A percentile compares a stretch with the other conserved stretches of the same genome.
Evolutionary conservation across 2,329 filamentous ascomycete species (phyloP).

Genomic region (Colletotrichum australisinense): DNA sequence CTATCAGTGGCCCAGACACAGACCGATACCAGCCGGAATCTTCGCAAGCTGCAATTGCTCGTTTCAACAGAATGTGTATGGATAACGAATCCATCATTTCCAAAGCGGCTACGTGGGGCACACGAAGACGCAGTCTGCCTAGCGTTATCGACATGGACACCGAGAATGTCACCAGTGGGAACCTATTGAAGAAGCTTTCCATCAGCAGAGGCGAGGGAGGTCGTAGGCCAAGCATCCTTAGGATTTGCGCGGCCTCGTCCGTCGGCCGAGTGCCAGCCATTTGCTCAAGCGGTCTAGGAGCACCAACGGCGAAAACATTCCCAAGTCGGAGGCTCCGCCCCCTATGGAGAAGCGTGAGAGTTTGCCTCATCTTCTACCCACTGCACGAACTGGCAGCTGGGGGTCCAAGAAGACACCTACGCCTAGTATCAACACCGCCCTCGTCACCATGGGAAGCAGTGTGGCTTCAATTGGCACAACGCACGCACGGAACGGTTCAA

Average conservation of each 20-base stretch:
- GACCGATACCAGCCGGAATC: conserved; percentile 58
- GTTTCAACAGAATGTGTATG: conserved; percentile 61
- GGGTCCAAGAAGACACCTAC: conserved; percentile 58
- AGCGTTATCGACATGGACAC: conserved; percentile 65
- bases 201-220: conserved; percentile 59
- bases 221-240: conserved; percentile 62
- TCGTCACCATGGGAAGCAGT: conserved; percentile 65
- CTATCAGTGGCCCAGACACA: conserved; percentile 50
- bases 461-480: conserved; percentile 67
- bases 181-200: conserved; percentile 71
- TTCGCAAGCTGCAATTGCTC: conserved; percentile 65
- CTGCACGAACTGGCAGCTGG: conserved; percentile 63
- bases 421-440: conserved; percentile 69
- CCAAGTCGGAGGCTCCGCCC: conserved; percentile 42
- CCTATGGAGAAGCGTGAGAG: conserved; percentile 57
- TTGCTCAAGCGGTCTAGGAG: conserved; percentile 61
- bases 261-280: conserved; percentile 58
- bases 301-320: conserved; percentile 49
- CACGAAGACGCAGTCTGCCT: conserved; percentile 72
- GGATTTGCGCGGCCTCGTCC: conserved; percentile 61
- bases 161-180: conserved; percentile 68
- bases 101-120: conserved; percentile 77
- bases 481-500: conserved; percentile 69
- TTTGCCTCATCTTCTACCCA: conserved; percentile 58
- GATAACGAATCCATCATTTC: conserved; percentile 71